A percentile compares a stretch with the other conserved stretches of the same genome.
Evolutionary conservation across 495 filamentous ascomycete species (phyloP).

Genomic region (Penicillium daleae): DNA sequence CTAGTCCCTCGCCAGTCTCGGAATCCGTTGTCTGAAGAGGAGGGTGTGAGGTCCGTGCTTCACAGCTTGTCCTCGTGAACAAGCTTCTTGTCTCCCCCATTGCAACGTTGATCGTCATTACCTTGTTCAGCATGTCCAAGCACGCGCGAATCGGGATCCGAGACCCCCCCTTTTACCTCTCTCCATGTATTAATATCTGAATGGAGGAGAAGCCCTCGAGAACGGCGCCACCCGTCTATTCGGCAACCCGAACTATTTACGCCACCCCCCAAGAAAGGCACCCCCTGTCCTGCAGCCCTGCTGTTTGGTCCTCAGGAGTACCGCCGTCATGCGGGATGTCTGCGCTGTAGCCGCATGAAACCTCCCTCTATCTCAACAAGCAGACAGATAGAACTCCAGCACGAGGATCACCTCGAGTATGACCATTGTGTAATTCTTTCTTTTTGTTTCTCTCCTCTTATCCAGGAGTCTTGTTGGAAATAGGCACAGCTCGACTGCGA

Average conservation of each 20-base stretch:
- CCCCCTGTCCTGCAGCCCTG: no score
- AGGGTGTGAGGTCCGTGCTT: not conserved
- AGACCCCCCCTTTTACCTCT: not conserved
- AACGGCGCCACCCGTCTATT: slow-evolving; percentile 15
- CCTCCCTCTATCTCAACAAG: not conserved
- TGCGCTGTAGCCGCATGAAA: not conserved
- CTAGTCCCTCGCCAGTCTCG: slow-evolving; percentile 38
- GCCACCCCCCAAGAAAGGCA: not conserved
- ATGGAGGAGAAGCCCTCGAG: not conserved
- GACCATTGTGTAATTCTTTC: not conserved
- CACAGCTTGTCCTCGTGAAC: not conserved
- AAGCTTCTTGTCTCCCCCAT: not conserved
- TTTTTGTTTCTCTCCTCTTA: not conserved
- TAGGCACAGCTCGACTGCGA: not conserved
- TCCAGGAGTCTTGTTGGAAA: not conserved
- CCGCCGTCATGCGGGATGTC: not conserved
- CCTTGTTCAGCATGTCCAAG: not conserved
- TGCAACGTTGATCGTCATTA: not conserved
- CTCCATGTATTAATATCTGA: not conserved
- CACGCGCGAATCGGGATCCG: not conserved
- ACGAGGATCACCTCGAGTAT: not conserved
- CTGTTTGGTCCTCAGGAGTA: not conserved
- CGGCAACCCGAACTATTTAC: not conserved
- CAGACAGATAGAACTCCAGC: not conserved
- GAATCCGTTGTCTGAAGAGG: slow-evolving; percentile 40